Evolutionary conservation across 345 rosid genomes (phyloP), one percentile per base, ranked within the genome.

Genomic region (Fremontodendron californicum): DNA sequence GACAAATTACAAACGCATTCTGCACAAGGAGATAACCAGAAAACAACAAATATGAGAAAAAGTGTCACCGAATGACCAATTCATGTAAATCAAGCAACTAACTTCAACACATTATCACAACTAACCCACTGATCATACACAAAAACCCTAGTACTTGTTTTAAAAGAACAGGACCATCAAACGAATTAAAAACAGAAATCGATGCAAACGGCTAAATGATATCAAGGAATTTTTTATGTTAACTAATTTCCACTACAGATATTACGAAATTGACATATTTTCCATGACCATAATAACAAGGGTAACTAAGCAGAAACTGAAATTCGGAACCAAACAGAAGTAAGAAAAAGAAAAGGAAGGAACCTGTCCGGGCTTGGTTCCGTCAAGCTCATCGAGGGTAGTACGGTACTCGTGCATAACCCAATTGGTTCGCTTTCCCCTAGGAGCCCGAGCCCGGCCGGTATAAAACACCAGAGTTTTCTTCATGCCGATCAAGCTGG

Each of bases 401-500:
- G 99, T 84, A 4, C 97, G 96, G 78, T 93, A 93, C 86, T 95
- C 99, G 29, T 95, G 99, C 89, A 93, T 89, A 54, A 95, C 90
- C 99, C 99, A 95, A 54, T 84, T 77, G 58, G 99, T 95, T 70
- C 99, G 79, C 12, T 74, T 52, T 0, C 94, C 98, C 15, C 58
- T 89, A 0, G 98, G 98, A 82, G 98, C 98, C 18, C 98, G 98
- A 82, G 98, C 98, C 18, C 98, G 92, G 15, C 99, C 99, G 0
- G 58, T 74, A 81, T 96, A 86, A 79, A 96, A 96, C 39, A 96
- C 99, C 15, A 96, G 87, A 51, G 99, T 91, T 77, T 91, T 93
- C 95, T 96, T 96, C 85, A 89, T 88, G 1, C 99, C 99, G 13
- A 96, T 90, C 80, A 93, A 77, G 42, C 49, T 86, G 0, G 52